A percentile compares a stretch with the other conserved stretches of the same genome.
phyloP scores from a whole-genome alignment of 129 eudicot species.

The Flaveria linearis region DNA sequence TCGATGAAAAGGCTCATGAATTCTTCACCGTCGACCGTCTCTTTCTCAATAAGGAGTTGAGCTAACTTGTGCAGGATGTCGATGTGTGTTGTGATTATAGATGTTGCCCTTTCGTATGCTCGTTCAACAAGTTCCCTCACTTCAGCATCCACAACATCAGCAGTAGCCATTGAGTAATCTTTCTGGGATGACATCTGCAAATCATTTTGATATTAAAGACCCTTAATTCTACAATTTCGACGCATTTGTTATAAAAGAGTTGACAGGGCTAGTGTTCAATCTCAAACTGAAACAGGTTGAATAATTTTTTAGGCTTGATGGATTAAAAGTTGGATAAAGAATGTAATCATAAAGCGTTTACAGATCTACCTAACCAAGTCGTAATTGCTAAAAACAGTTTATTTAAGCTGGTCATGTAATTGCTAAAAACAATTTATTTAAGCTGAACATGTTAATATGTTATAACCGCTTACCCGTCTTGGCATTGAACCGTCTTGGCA shows the following conservation, averaged over 20 bases:
- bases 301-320: not conserved
- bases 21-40: constrained; percentile 95
- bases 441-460: too few relatives aligned
- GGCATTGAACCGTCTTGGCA: too few relatives aligned
- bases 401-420: too few relatives aligned
- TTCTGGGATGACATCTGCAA: constrained; percentile 93
- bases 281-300: not conserved
- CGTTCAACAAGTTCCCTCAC: constrained; percentile 86
- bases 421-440: too few relatives aligned
- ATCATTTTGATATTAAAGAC: not conserved
- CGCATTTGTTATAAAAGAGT: too few relatives aligned
- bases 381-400: too few relatives aligned
- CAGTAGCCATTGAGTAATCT: constrained; percentile 99
- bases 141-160: constrained; percentile 88
- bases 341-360: too few relatives aligned
- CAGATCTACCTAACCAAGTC: too few relatives aligned
- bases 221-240: not conserved
- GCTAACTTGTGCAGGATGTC: constrained; percentile 96
- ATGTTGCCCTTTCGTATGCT: constrained; percentile 77
- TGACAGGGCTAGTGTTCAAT: not conserved
- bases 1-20: constrained; percentile 99
- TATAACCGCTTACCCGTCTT: too few relatives aligned
- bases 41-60: constrained; percentile 89
- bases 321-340: too few relatives aligned
- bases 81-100: constrained; percentile 72